Conservation (phyloP, 2,329 filamentous ascomycete genomes). For the Coccinonectria pachysandricola region DNA sequence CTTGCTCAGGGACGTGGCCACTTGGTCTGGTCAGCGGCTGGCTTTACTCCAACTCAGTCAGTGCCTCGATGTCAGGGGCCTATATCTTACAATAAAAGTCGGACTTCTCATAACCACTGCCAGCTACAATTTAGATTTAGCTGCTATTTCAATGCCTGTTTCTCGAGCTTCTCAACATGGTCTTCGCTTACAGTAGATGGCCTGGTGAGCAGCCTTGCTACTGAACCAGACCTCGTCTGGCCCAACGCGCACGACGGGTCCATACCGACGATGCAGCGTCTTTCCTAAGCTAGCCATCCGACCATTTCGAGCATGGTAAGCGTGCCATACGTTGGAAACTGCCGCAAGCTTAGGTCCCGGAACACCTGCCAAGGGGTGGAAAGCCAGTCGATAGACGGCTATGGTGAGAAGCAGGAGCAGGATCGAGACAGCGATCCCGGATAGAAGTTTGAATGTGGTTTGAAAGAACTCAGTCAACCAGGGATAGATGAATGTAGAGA, state of each 20-base stretch:
- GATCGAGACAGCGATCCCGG: conserved; percentile 2
- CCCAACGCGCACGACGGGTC: conserved; percentile 40
- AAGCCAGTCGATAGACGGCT: conserved; percentile 27
- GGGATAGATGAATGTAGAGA: conserved; percentile 1
- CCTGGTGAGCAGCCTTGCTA: conserved; percentile 34
- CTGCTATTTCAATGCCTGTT: no score
- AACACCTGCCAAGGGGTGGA: conserved; percentile 34
- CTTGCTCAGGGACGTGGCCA: conserved; percentile 34
- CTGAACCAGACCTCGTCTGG: conserved; percentile 45
- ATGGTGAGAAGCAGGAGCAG: conserved; percentile 10
- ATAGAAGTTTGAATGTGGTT: no score
- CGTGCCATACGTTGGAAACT: conserved; percentile 38
- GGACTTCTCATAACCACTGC: conserved; percentile 39
- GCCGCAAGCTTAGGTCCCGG: conserved; percentile 39
- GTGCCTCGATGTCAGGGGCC: background rate
- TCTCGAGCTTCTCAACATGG: background rate
- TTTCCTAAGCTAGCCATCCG: conserved; percentile 30
- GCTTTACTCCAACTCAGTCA: no score
- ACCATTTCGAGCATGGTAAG: conserved; percentile 34
- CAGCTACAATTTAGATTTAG: no score
- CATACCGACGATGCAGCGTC: conserved; percentile 36
- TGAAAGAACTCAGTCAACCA: no score
- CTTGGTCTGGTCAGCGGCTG: no score
- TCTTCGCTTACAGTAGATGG: conserved; percentile 33
- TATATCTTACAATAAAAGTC: conserved; percentile 38